Evolutionary conservation across 441 rosid species (phyloP).

Genomic region (Adansonia gregorii): DNA sequence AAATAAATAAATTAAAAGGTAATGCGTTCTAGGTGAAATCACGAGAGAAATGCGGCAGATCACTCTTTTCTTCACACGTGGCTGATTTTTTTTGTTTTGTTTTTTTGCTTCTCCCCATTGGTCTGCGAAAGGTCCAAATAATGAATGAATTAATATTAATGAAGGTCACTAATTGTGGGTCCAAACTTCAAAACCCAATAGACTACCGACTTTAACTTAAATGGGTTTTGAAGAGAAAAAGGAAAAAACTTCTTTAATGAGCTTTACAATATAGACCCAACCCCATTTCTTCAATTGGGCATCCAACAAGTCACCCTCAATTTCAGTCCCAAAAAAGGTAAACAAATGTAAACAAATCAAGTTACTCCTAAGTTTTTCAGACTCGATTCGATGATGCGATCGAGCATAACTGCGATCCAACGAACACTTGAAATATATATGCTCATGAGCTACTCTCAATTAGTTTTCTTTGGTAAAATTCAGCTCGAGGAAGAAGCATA

Average conservation of each 20-base stretch:
- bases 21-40: not conserved
- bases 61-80: constrained; percentile 16
- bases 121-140: not conserved
- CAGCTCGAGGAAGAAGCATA: no score
- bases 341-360: no score
- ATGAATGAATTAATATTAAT: not conserved
- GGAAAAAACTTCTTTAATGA: not conserved
- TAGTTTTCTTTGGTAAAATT: no score
- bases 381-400: no score
- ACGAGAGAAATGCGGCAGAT: not conserved
- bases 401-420: no score
- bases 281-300: not conserved
- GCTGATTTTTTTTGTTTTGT: not conserved
- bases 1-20: not conserved
- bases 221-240: not conserved
- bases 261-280: not conserved
- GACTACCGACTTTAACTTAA: not conserved
- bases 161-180: not conserved
- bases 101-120: not conserved
- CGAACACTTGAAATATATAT: no score
- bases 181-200: not conserved
- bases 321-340: no score
- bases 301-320: not conserved
- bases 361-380: no score
- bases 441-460: no score